Evolutionary conservation across 2,329 filamentous ascomycete genomes (phyloP).

Genomic region (Fusarium coffeatum): DNA sequence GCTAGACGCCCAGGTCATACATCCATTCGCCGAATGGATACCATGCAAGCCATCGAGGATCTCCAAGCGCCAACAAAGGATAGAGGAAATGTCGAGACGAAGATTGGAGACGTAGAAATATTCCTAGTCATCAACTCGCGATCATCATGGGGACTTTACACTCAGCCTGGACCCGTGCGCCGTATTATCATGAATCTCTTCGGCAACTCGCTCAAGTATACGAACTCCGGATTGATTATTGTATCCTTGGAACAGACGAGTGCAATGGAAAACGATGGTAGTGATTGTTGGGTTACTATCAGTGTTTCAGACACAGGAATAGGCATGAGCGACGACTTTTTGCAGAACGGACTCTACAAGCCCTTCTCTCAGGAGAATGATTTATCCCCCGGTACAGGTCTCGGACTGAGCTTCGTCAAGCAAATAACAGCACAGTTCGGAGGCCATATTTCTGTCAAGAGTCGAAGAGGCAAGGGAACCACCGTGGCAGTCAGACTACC

Average conservation of each 20-base stretch:
- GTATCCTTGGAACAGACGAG: slow-evolving; percentile 45
- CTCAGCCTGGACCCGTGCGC: slow-evolving; percentile 62
- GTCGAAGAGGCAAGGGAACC: slow-evolving; percentile 52
- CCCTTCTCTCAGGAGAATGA: slow-evolving; percentile 74
- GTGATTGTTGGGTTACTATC: slow-evolving; percentile 48
- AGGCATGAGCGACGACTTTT: slow-evolving; percentile 72
- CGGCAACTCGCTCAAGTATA: slow-evolving; percentile 73
- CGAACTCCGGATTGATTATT: slow-evolving; percentile 51
- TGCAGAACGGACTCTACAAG: slow-evolving; percentile 69
- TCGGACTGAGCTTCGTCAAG: slow-evolving; percentile 74
- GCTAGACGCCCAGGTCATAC: slow-evolving; percentile 25
- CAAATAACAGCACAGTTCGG: slow-evolving; percentile 68
- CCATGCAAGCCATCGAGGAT: slow-evolving; percentile 58
- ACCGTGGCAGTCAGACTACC: slow-evolving; percentile 51
- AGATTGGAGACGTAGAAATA: slow-evolving; percentile 43
- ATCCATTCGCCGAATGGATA: slow-evolving; percentile 40
- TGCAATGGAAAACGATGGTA: not conserved
- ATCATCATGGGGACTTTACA: slow-evolving; percentile 64
- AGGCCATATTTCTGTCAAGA: slow-evolving; percentile 70
- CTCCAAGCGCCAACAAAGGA: slow-evolving; percentile 5
- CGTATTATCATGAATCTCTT: slow-evolving; percentile 73
- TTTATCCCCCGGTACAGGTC: slow-evolving; percentile 69
- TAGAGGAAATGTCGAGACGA: not conserved
- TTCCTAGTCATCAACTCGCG: slow-evolving; percentile 56
- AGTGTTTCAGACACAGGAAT: slow-evolving; percentile 72